These are phyloP conservation scores for Globisporangium okanoganense DNA, from an alignment of 352 stramenopile species.

Conservation along the genomic window DNA sequence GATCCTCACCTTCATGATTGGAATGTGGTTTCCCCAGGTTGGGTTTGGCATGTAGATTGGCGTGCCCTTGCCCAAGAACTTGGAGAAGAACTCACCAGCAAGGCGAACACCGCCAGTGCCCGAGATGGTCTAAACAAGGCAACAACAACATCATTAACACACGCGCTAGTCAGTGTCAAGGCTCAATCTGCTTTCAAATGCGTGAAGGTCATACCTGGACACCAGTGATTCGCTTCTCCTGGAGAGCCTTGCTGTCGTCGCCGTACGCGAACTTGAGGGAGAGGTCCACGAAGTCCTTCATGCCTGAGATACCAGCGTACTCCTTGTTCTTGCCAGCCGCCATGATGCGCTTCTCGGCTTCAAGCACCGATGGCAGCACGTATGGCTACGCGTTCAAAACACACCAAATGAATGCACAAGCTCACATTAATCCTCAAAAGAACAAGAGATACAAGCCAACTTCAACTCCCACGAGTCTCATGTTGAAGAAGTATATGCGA, in stretches of 20 bases:
- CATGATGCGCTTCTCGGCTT: constrained; percentile 95
- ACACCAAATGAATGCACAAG: background rate
- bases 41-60: constrained; percentile 98
- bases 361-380: constrained; percentile 95
- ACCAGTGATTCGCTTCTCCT: constrained; percentile 91
- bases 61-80: constrained; percentile 82
- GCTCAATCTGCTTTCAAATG: background rate
- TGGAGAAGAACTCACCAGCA: constrained; percentile 93
- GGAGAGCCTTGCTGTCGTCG: constrained; percentile 89
- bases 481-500: background rate
- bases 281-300: constrained; percentile 95
- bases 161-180: background rate
- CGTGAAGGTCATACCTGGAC: constrained; percentile 64
- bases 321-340: constrained; percentile 95
- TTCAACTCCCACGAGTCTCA: constrained; percentile 5
- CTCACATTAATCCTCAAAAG: background rate
- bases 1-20: constrained; percentile 75
- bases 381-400: constrained; percentile 73
- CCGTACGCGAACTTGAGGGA: constrained; percentile 97
- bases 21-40: constrained; percentile 99
- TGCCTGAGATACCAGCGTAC: constrained; percentile 96
- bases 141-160: background rate
- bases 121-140: constrained; percentile 90
- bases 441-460: background rate
- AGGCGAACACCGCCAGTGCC: constrained; percentile 97